phyloP scores from a whole-genome alignment of 2,329 filamentous ascomycete genomes.

The Aspergillus floridensis region DNA sequence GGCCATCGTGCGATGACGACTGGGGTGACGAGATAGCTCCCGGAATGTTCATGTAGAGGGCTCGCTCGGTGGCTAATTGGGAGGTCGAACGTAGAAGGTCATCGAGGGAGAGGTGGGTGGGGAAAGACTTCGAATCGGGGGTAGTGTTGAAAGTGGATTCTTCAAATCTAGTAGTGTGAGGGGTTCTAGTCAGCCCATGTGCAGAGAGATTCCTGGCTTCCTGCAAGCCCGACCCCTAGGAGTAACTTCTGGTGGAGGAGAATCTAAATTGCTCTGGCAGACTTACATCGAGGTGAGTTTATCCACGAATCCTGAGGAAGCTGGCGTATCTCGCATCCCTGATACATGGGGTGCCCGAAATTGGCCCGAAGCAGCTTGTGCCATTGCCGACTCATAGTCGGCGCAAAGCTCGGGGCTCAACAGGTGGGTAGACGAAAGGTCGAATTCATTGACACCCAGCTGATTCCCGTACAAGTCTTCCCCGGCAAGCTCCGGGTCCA shows the following conservation, averaged over 20 bases:
- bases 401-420: not conserved
- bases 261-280: not conserved
- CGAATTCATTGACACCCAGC: constrained; percentile 10
- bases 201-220: not conserved
- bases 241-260: not conserved
- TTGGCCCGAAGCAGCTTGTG: not conserved
- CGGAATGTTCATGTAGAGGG: constrained; percentile 23
- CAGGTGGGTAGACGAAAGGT: constrained; percentile 4
- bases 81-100: constrained; percentile 20
- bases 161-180: constrained; percentile 1
- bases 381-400: constrained; percentile 6
- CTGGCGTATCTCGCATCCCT: not conserved
- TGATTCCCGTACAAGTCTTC: constrained; percentile 14
- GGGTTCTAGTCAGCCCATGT: not conserved
- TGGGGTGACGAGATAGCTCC: constrained; percentile 14
- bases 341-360: not conserved
- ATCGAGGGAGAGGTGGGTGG: constrained; percentile 8
- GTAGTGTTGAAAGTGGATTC: constrained; percentile 5
- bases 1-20: constrained; percentile 7
- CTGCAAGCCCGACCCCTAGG: not conserved
- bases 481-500: constrained; percentile 5
- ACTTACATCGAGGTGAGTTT: constrained; percentile 5
- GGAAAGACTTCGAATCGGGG: not conserved
- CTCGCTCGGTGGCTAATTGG: constrained; percentile 22
- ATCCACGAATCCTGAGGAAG: constrained; percentile 1